phyloP scores from a whole-genome alignment of 441 rosid genomes.

The Monsonia emarginata region DNA sequence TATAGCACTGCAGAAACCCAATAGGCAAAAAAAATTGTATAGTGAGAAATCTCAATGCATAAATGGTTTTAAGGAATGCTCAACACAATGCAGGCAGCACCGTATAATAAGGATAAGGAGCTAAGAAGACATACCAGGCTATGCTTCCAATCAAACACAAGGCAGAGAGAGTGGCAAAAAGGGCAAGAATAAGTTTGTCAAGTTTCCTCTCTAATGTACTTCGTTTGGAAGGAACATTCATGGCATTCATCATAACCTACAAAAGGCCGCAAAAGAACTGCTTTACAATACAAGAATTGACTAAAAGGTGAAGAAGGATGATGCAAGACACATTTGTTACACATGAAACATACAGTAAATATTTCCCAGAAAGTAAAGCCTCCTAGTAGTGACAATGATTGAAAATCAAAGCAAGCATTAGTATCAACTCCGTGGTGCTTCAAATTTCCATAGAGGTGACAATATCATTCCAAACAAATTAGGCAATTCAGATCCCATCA shows the following conservation, averaged over 20 bases:
- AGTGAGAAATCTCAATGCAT: constrained; percentile 1
- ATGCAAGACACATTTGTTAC: not conserved
- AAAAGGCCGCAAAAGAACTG: constrained; percentile 18
- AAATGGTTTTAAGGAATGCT: too few species aligned
- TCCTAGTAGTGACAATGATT: not conserved
- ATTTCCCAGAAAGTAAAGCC: not conserved
- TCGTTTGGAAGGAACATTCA: constrained; percentile 98
- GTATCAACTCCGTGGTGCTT: constrained; percentile 6
- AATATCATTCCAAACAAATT: not conserved
- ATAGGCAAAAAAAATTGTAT: constrained; percentile 3
- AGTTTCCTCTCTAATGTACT: constrained; percentile 98
- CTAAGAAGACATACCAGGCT: constrained; percentile 53
- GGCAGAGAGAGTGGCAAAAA: constrained; percentile 68
- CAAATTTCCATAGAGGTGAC: not conserved
- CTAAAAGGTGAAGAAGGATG: not conserved
- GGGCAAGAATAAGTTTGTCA: constrained; percentile 86
- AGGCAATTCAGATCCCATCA: not conserved
- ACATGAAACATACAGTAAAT: not conserved
- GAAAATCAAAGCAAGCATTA: constrained; percentile 1
- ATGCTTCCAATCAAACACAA: constrained; percentile 87
- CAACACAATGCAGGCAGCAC: not conserved
- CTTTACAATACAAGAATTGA: constrained; percentile 8
- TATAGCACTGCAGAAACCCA: constrained; percentile 60
- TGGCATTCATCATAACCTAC: constrained; percentile 99
- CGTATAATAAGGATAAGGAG: constrained; percentile 13